Percentiles rank a stretch among this genome's conserved stretches.
phyloP scores from a whole-genome alignment of 75 land plant genomes.

The Isoetes taiwanensis region DNA sequence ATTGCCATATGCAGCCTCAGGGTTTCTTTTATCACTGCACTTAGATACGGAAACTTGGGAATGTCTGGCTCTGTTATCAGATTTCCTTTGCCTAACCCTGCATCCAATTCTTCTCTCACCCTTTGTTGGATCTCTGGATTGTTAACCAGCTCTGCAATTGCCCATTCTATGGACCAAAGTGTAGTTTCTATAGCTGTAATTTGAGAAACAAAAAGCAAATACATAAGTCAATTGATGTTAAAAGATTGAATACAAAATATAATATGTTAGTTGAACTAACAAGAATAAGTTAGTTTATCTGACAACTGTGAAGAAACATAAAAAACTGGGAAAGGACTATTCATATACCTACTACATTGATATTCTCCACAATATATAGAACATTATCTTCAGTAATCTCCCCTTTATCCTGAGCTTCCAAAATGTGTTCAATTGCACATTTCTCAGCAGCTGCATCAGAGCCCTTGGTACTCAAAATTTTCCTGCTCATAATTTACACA shows the following conservation, averaged over 20 bases:
- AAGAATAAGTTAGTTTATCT: not conserved
- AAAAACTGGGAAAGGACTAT: not conserved
- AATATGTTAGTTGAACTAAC: not conserved
- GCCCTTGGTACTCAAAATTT: not conserved
- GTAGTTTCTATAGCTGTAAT: slow-evolving; percentile 69
- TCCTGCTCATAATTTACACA: slow-evolving; percentile 1
- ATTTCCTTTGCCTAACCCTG: slow-evolving; percentile 22
- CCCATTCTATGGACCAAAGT: slow-evolving; percentile 81
- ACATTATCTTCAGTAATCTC: slow-evolving; percentile 78
- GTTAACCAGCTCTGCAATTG: slow-evolving; percentile 68
- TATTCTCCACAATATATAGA: slow-evolving; percentile 54
- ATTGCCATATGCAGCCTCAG: slow-evolving; percentile 40
- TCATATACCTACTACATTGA: slow-evolving; percentile 16
- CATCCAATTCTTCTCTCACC: slow-evolving; percentile 32
- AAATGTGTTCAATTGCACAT: slow-evolving; percentile 12
- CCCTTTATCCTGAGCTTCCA: slow-evolving; percentile 31
- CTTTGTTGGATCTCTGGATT: slow-evolving; percentile 38
- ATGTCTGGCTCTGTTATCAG: slow-evolving; percentile 44
- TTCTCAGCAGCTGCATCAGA: not conserved
- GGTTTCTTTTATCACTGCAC: slow-evolving; percentile 57
- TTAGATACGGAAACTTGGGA: slow-evolving; percentile 43
- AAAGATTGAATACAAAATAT: not conserved
- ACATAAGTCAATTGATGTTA: not conserved
- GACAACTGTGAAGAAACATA: not conserved
- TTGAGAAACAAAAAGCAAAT: not conserved